phyloP scores from a whole-genome alignment of 208 protist genomes.

The Leptomonas pyrrhocoris region DNA sequence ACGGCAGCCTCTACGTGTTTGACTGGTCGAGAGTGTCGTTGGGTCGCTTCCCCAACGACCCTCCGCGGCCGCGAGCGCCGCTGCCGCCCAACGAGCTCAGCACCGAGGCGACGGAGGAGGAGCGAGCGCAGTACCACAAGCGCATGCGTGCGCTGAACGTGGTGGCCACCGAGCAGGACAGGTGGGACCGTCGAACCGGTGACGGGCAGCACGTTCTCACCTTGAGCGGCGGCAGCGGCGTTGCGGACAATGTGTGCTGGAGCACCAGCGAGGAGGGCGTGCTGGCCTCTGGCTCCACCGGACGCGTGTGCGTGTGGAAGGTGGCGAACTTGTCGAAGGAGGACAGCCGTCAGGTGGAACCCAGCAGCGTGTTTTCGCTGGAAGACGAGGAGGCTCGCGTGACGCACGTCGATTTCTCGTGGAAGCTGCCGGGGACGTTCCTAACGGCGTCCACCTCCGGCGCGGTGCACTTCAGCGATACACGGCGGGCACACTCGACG shows the following conservation, averaged over 20 bases:
- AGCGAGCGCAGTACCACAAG: slow-evolving; percentile 75
- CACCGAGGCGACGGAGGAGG: slow-evolving; percentile 72
- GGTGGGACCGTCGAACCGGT: slow-evolving; percentile 79
- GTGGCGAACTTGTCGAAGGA: slow-evolving; percentile 80
- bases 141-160: slow-evolving; percentile 78
- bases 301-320: slow-evolving; percentile 69
- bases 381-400: slow-evolving; percentile 61
- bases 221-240: slow-evolving; percentile 52
- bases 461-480: slow-evolving; percentile 55
- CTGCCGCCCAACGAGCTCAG: slow-evolving; percentile 88
- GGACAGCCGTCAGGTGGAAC: slow-evolving; percentile 53
- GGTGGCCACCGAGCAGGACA: slow-evolving; percentile 76
- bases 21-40: slow-evolving; percentile 90
- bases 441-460: slow-evolving; percentile 53
- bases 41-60: slow-evolving; percentile 89
- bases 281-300: slow-evolving; percentile 64
- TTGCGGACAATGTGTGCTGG: slow-evolving; percentile 81
- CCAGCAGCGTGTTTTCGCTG: slow-evolving; percentile 42
- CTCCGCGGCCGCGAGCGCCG: slow-evolving; percentile 80
- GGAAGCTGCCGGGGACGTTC: slow-evolving; percentile 54
- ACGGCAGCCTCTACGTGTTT: slow-evolving; percentile 87
- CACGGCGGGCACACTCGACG: slow-evolving; percentile 36
- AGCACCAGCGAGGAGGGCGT: slow-evolving; percentile 64
- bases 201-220: slow-evolving; percentile 87
- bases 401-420: slow-evolving; percentile 69